phyloP scores from a whole-genome alignment of 495 filamentous ascomycete genomes.

The Podospora fimiseda region DNA sequence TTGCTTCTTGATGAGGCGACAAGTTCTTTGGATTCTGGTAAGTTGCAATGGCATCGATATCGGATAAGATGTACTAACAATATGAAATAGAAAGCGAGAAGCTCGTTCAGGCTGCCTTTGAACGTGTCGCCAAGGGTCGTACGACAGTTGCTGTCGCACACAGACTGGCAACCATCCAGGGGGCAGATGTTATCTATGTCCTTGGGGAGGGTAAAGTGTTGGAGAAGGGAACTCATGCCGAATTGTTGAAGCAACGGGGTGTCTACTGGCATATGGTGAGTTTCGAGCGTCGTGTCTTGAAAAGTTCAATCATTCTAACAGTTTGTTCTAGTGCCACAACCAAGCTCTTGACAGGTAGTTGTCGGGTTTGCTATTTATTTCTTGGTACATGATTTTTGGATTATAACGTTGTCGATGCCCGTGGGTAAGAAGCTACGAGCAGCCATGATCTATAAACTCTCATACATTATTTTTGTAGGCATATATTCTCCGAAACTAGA shows the following conservation, averaged over 20 bases:
- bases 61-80: neutral
- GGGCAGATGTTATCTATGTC: conserved; percentile 51
- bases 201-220: conserved; percentile 45
- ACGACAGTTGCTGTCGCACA: conserved; percentile 72
- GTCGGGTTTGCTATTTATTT: neutral
- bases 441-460: too few relatives aligned
- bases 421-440: too few relatives aligned
- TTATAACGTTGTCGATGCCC: too few relatives aligned
- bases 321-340: conserved; percentile 29
- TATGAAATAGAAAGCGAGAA: conserved; percentile 53
- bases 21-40: conserved; percentile 58
- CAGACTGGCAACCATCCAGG: conserved; percentile 46
- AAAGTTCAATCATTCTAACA: too few relatives aligned
- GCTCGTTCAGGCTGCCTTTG: conserved; percentile 63
- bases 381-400: too few relatives aligned
- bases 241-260: conserved; percentile 40
- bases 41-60: neutral
- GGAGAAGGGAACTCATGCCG: conserved; percentile 47
- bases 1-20: conserved; percentile 78
- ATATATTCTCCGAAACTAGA: too few relatives aligned
- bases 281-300: neutral
- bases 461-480: too few relatives aligned
- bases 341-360: conserved; percentile 34
- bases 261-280: conserved; percentile 43
- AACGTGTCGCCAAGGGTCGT: conserved; percentile 50